Conservation (phyloP, 352 stramenopile species). For the Globisporangium heterothallicum region DNA sequence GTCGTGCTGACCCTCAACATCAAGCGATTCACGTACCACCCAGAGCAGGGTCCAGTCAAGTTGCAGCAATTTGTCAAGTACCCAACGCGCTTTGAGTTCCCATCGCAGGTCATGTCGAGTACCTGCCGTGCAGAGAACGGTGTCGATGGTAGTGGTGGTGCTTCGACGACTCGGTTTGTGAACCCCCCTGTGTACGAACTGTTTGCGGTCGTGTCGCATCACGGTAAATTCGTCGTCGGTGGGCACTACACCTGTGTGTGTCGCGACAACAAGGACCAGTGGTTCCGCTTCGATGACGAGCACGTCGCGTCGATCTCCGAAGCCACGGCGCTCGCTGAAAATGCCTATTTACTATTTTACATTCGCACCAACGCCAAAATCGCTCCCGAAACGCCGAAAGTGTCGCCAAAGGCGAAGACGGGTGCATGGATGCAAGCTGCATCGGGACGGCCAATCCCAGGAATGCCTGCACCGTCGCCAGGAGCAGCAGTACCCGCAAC, state of each 20-base stretch:
- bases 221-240: conserved; percentile 74
- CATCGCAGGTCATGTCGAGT: conserved; percentile 53
- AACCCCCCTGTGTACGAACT: conserved; percentile 67
- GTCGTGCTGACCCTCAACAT: conserved; percentile 78
- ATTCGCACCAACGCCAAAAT: conserved; percentile 44
- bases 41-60: conserved; percentile 70
- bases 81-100: conserved; percentile 63
- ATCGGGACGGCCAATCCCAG: conserved; percentile 2
- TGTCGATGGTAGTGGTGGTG: conserved; percentile 6
- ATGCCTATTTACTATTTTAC: conserved; percentile 79
- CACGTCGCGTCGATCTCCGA: conserved; percentile 74
- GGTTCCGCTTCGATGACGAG: conserved; percentile 82
- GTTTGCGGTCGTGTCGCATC: conserved; percentile 78
- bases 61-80: conserved; percentile 84
- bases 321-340: conserved; percentile 59
- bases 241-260: conserved; percentile 83
- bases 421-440: conserved; percentile 1
- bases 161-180: conserved; percentile 23
- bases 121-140: conserved; percentile 56
- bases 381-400: neutral
- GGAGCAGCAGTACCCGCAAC: neutral
- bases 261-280: conserved; percentile 86
- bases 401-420: neutral
- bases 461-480: conserved; percentile 3
- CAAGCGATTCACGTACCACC: conserved; percentile 85